Evolutionary conservation across 108 stramenopile species (phyloP).

Genomic region (Craspedostauros australis): DNA sequence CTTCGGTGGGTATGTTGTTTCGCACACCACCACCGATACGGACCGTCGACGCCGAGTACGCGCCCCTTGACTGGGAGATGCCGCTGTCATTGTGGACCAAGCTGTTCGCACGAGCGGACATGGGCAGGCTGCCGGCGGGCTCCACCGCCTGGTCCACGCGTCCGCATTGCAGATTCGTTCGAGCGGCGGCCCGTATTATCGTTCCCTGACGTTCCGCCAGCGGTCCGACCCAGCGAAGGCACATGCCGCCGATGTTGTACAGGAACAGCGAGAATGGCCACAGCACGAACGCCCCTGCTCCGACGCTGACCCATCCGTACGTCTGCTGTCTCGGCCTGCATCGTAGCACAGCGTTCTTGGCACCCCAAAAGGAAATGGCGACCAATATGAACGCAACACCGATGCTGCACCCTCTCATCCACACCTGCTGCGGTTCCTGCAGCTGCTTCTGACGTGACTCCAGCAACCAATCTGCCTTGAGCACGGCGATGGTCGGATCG

Average conservation of each 20-base stretch:
- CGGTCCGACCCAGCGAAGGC: constrained; percentile 1
- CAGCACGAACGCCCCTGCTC: constrained; percentile 14
- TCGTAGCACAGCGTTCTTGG: constrained; percentile 10
- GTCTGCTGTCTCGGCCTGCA: constrained; percentile 8
- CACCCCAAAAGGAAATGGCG: constrained; percentile 8
- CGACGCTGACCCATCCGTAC: constrained; percentile 26
- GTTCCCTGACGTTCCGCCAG: constrained; percentile 19
- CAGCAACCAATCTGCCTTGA: constrained; percentile 28
- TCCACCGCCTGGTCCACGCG: too few relatives aligned
- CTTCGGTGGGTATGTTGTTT: too few relatives aligned
- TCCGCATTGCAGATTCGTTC: too few relatives aligned
- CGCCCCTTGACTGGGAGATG: too few relatives aligned
- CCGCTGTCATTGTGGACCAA: too few relatives aligned
- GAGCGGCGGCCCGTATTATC: too few relatives aligned
- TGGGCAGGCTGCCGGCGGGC: too few relatives aligned
- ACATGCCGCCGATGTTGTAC: neutral
- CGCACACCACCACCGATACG: too few relatives aligned
- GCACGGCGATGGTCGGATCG: constrained; percentile 34
- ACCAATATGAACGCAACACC: constrained; percentile 9
- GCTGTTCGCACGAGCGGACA: too few relatives aligned
- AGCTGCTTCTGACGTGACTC: constrained; percentile 19
- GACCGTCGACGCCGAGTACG: too few relatives aligned
- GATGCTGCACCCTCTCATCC: neutral
- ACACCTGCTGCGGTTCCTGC: constrained; percentile 11
- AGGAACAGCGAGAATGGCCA: constrained; percentile 23